phyloP scores from a whole-genome alignment of 352 stramenopile genomes.

The Globisporangium camurandrum region DNA sequence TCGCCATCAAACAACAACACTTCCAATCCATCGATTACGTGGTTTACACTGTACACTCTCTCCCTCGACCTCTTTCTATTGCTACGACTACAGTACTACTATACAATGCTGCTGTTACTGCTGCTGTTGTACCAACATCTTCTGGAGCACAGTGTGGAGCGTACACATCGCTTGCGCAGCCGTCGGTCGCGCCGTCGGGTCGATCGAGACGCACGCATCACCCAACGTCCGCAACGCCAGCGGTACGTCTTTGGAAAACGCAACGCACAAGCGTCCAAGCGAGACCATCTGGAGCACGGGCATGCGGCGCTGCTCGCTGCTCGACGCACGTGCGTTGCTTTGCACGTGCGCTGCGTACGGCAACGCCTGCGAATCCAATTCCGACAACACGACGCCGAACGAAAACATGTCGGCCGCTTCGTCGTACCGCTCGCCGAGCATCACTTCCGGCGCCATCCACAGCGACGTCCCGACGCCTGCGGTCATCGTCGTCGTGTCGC shows the following conservation, averaged over 20 bases:
- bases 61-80: too few relatives aligned
- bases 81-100: background rate
- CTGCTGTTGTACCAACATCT: background rate
- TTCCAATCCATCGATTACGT: background rate
- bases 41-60: too few relatives aligned
- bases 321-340: too few relatives aligned
- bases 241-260: constrained; percentile 25
- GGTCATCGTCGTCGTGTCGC: constrained; percentile 35
- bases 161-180: constrained; percentile 26
- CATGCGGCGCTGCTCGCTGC: constrained; percentile 19
- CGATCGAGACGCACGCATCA: constrained; percentile 25
- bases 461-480: constrained; percentile 37
- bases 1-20: background rate
- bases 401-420: constrained; percentile 43
- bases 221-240: constrained; percentile 22
- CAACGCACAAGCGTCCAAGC: constrained; percentile 19
- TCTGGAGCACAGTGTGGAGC: constrained; percentile 13
- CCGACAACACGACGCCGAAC: constrained; percentile 32
- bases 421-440: constrained; percentile 39
- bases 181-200: constrained; percentile 28
- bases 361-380: constrained; percentile 37
- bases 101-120: background rate
- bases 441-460: constrained; percentile 58
- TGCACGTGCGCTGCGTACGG: too few relatives aligned
- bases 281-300: constrained; percentile 29